Base-by-base conservation (phyloP, 441 rosid genomes). In the Pelargonium australe region DNA sequence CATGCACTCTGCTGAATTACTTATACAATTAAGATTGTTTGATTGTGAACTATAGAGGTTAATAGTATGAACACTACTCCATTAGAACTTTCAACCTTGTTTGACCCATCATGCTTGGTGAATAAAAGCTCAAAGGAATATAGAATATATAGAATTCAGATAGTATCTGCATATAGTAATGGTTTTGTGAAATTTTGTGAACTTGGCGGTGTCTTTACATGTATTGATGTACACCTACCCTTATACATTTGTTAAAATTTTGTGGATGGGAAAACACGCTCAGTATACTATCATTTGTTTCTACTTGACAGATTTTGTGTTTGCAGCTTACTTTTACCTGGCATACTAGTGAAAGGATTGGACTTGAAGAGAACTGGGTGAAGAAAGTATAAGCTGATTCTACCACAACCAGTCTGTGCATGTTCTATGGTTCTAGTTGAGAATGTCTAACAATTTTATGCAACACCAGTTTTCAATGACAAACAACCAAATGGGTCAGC, bases 371-470 rank as follows among this genome's bases (percentile, higher is more conserved):
- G 41, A 5, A 6, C 41, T 37, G 41, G 19, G 19, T 41, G 7
- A 60, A 64, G 60, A 28, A 37, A 67, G 66, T 58, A 23, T 61
- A 66, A 63, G 34, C 49, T 62, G 66, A 25, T 67, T 68, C 37
- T 20, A 41, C 53, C 73, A 80, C 81, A 79, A 67, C 62, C 31
- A 31, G 17, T 68, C 65, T 79, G 71, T 28, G 23, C 66, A 64
- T 67, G 43, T 65, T 74, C 65, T 62, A 11, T 66, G 77, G 53
- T 76, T 78, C 70, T 58, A 62, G 47, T 68, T 63, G 74, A 73
- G 66, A 31, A 85, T 88, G 90, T 79, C 87, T 14, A 80, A 84
- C 76, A 71, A 85, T 83, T 78, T 88, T 57, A 84, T 82, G 20
- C 79, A 88, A 17, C 86, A 86, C 71, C 81, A 75, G 31, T 65